Evolutionary conservation across 306 rosid species (phyloP), one percentile per base, ranked within the genome.

Genomic region (Cucumis sativus): DNA sequence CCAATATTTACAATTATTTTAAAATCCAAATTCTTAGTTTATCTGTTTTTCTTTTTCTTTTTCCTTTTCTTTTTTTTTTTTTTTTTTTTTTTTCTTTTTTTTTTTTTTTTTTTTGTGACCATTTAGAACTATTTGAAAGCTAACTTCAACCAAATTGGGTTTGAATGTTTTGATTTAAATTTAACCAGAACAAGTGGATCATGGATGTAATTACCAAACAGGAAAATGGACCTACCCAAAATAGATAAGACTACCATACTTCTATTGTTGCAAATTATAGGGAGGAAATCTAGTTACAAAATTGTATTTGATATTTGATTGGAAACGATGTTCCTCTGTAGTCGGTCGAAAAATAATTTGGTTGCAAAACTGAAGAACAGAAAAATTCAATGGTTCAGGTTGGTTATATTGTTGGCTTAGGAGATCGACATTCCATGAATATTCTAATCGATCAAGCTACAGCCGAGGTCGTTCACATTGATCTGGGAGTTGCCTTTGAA

Each of bases 401-500:
- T 78, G 96, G 97, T 54, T 94, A 94, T 80, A 88, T 94, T 13
- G 96, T 94, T 80, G 98, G 96, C 37, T 94, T 94, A 39, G 96
- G 98, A 62, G 98, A 92, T 84, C 93, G 98, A 57, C 98, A 94
- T 80, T 20, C 97, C 23, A 89, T 90, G 96, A 94, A 94, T 85
- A 88, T 94, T 82, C 84, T 94, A 84, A 89, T 92, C 78, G 98
- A 94, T 86, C 95, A 94, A 82, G 88, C 88, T 74, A 88, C 95
- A 52, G 98, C 98, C 33, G 97, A 92, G 84, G 97, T 94, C 77
- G 92, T 94, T 86, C 98, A 92, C 85, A 94, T 94, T 66, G 98
- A 94, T 88, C 98, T 94, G 73, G 97, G 98, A 15, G 95, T 94
- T 85, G 98, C 98, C 81, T 94, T 94, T 79, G 98, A 94, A 77